Base-by-base conservation (phyloP, 495 filamentous ascomycete genomes). In the Aspergillus wentii region DNA sequence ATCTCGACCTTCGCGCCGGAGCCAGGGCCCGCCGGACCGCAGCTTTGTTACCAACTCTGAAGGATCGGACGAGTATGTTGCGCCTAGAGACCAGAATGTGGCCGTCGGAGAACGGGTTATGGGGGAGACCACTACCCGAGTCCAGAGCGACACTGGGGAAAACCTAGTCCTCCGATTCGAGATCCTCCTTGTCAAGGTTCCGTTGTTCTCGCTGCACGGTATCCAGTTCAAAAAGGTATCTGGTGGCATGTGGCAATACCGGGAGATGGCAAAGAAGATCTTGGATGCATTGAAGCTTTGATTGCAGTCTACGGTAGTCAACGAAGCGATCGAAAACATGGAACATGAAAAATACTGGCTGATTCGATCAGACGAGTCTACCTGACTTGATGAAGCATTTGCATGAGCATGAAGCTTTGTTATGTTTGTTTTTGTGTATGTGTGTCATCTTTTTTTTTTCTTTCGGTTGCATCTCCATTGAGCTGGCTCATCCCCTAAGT, bases 161-260 rank as follows among this genome's bases (percentile, higher is more conserved):
- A 86, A 77, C 46, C 75, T 94, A 70, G 73, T 85, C 27, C 67
- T 99, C 25, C 77, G 83, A 41, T 99, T 99, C 51, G 92, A 99
- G 55, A 95, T 98, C 37, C 77, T 97, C 45, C 89, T 99, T 43
- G 92, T 99, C 43, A 99, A 99, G 68, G 88, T 99, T 21, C 92
- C 92, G 17, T 65, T 99, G 33, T 83, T 99, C 48, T 86, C 83
- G 15, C 62, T 99, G 43, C 90, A 97, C 52, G 92, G 92, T 28
- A 87, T 99, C 33, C 92, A 99, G 61, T 99, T 99, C 71, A 99
- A 99, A 74, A 88, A 91, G 61, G 81, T 97, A 30, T 79, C 86
- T 19, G 94, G 92, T 5, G 86, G 90, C 26, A 95, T 92, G 44
- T 96, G 90, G 90, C 89, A 95, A 62, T 99, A 96, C 57, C 94